These are phyloP conservation scores for Aureobasidium sp. DNA, from an alignment of 2,329 filamentous ascomycete species.

Conservation along the genomic window DNA sequence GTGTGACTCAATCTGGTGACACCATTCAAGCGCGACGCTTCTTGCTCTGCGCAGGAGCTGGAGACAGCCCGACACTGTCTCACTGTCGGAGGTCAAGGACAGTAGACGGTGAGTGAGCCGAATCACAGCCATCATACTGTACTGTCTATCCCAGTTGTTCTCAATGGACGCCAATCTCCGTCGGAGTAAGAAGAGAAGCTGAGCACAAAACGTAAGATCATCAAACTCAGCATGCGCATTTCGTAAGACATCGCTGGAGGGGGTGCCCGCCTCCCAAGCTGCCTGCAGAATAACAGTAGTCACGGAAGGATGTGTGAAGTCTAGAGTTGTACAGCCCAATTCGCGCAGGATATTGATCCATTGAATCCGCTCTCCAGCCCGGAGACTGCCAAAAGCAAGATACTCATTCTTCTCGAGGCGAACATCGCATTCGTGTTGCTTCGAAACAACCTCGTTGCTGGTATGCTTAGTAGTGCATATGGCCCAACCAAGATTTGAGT, in stretches of 20 bases:
- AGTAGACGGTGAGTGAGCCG: slow-evolving; percentile 30
- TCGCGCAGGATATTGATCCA: slow-evolving; percentile 44
- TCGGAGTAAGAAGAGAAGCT: slow-evolving; percentile 41
- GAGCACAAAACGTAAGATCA: slow-evolving; percentile 42
- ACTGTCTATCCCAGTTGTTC: slow-evolving; percentile 50
- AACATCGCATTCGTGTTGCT: slow-evolving; percentile 39
- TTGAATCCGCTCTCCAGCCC: slow-evolving; percentile 38
- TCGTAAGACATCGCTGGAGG: slow-evolving; percentile 30
- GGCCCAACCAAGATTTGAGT: slow-evolving; percentile 25
- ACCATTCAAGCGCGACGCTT: slow-evolving; percentile 42
- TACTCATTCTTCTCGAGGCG: slow-evolving; percentile 45
- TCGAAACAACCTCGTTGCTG: slow-evolving; percentile 48
- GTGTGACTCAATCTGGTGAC: slow-evolving; percentile 38
- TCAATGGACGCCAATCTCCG: slow-evolving; percentile 39
- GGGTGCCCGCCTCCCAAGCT: slow-evolving; percentile 48
- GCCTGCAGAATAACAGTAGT: slow-evolving; percentile 44
- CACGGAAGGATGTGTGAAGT: slow-evolving; percentile 49
- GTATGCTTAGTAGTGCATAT: slow-evolving; percentile 33
- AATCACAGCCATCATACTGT: slow-evolving; percentile 51
- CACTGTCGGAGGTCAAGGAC: slow-evolving; percentile 13
- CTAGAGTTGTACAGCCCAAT: slow-evolving; percentile 46
- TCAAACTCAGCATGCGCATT: slow-evolving; percentile 41
- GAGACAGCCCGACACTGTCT: slow-evolving; percentile 8
- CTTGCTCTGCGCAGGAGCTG: slow-evolving; percentile 34
- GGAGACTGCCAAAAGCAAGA: slow-evolving; percentile 40